phyloP scores from a whole-genome alignment of 208 protist genomes.

The Entamoeba moshkovskii region DNA sequence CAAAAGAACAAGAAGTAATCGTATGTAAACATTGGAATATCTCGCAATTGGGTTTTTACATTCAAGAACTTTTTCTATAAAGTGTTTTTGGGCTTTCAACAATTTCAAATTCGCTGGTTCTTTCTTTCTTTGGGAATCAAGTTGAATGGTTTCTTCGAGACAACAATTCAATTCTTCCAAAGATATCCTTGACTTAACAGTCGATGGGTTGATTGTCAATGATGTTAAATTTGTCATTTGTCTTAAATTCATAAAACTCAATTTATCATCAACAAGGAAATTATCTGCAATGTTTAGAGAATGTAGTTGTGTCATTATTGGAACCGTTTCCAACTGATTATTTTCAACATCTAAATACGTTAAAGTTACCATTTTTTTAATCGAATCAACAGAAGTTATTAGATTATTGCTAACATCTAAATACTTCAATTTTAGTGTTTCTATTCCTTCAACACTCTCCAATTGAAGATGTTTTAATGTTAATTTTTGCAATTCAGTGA shows the following conservation, averaged over 20 bases:
- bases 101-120: not conserved
- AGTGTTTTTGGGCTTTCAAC: not conserved
- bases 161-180: not conserved
- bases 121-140: not conserved
- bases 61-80: not conserved
- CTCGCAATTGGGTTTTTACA: not conserved
- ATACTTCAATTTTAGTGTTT: not conserved
- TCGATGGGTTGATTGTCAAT: not conserved
- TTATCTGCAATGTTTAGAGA: not conserved
- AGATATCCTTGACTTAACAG: not conserved
- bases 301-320: not conserved
- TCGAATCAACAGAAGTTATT: not conserved
- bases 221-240: not conserved
- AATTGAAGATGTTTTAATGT: not conserved
- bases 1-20: not conserved
- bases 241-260: not conserved
- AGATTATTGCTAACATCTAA: not conserved
- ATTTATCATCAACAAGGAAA: not conserved
- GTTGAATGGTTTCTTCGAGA: not conserved
- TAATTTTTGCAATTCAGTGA: not conserved
- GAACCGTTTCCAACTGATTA: not conserved
- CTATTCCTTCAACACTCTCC: not conserved
- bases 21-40: not conserved
- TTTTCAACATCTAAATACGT: not conserved
- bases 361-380: not conserved